phyloP scores from a whole-genome alignment of 2,329 filamentous ascomycete genomes.

The Nannizziopsis arthrosporioides region DNA sequence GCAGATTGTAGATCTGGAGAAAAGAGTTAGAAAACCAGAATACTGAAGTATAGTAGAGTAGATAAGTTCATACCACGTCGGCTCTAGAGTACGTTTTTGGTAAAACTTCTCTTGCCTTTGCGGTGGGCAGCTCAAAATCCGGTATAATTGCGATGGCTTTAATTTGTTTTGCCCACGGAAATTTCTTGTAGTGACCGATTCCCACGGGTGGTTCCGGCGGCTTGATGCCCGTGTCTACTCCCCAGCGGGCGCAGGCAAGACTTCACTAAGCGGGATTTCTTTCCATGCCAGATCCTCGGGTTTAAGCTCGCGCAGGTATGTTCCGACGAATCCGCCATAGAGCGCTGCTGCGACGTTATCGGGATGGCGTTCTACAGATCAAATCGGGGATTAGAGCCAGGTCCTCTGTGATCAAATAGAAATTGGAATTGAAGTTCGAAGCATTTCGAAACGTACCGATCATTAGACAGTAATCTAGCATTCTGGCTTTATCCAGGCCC shows the following conservation, averaged over 20 bases:
- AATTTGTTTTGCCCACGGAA: conserved; percentile 86
- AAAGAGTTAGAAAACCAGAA: not conserved
- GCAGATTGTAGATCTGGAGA: conserved; percentile 64
- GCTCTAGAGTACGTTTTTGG: conserved; percentile 66
- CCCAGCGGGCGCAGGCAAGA: conserved; percentile 83
- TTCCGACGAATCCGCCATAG: conserved; percentile 93
- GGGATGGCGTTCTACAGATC: conserved; percentile 56
- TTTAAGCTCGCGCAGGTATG: conserved; percentile 83
- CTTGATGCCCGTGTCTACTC: conserved; percentile 73
- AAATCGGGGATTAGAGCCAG: conserved; percentile 12
- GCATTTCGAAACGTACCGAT: conserved; percentile 47
- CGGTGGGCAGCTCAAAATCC: conserved; percentile 89
- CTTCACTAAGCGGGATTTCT: conserved; percentile 89
- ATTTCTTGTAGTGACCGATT: conserved; percentile 94
- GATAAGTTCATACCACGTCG: conserved; percentile 57
- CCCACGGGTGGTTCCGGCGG: conserved; percentile 82
- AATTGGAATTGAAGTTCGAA: not conserved
- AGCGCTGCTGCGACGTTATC: conserved; percentile 92
- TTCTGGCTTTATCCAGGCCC: conserved; percentile 61
- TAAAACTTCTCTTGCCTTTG: conserved; percentile 74
- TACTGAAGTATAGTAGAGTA: not conserved
- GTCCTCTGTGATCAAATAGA: not conserved
- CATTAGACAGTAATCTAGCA: conserved; percentile 96
- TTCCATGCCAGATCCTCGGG: conserved; percentile 80
- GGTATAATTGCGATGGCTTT: conserved; percentile 96